A percentile compares a stretch with the other conserved stretches of the same genome.
phyloP scores from a whole-genome alignment of 2,329 filamentous ascomycete species.

The Fusarium subtropicale region DNA sequence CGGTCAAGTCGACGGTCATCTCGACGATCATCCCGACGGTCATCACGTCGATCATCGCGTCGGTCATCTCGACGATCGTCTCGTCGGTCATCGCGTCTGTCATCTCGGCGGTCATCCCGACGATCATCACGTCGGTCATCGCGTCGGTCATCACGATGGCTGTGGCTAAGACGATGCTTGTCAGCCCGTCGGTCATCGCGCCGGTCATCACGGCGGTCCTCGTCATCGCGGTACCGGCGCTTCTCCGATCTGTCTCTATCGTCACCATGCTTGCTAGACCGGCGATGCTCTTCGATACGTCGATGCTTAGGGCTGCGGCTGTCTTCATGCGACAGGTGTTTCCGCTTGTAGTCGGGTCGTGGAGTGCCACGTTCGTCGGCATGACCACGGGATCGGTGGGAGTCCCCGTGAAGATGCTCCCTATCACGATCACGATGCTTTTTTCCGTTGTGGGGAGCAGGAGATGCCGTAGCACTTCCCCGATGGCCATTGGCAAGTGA shows the following conservation, averaged over 20 bases:
- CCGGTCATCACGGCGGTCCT: constrained; percentile 41
- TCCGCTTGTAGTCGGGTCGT: constrained; percentile 69
- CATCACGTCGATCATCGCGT: constrained; percentile 32
- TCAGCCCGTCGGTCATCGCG: constrained; percentile 39
- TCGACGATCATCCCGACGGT: constrained; percentile 31
- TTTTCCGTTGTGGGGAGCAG: constrained; percentile 65
- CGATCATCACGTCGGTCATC: constrained; percentile 30
- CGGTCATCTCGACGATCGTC: constrained; percentile 33
- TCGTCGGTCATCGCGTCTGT: constrained; percentile 15
- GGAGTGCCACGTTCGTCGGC: constrained; percentile 64
- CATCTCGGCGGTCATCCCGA: constrained; percentile 24
- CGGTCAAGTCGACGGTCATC: constrained; percentile 40
- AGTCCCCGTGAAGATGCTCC: constrained; percentile 59
- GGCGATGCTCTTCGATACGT: constrained; percentile 56
- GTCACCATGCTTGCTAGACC: constrained; percentile 53
- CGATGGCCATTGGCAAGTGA: constrained; percentile 69
- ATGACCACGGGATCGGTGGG: constrained; percentile 63
- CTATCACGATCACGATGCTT: constrained; percentile 63
- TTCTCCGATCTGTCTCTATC: constrained; percentile 52
- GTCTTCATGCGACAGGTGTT: constrained; percentile 65
- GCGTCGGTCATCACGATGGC: constrained; percentile 30
- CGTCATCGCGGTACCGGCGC: constrained; percentile 42
- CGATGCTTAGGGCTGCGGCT: constrained; percentile 58
- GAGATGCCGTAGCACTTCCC: constrained; percentile 76
- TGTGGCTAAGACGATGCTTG: constrained; percentile 40